Evolutionary conservation across 164 flowering plant species (phyloP), one percentile per base, ranked within the genome.

Genomic region (Euptelea pleiosperma): DNA sequence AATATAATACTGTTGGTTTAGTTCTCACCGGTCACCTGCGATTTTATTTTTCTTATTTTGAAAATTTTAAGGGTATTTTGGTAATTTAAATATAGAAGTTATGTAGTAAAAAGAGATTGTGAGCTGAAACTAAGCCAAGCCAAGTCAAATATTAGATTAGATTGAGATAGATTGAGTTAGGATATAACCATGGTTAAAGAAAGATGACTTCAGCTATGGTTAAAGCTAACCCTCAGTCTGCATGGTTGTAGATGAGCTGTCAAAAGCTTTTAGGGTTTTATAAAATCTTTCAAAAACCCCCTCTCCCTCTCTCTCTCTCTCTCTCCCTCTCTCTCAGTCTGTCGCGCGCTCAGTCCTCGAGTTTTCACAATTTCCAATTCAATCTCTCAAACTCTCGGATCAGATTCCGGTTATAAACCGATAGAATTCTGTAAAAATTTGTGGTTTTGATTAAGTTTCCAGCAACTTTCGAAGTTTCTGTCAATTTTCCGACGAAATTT

Each of bases 181-280:
- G n/a, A 25, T 11, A 6, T 29, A 51, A 51, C 52, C 21, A 26
- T 22, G 44, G 53, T 63, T 37, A 26, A 29, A 15, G 14, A 49
- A 35, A 16, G 43, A 9, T 3, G n/a, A 44, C 34, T 15, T 34
- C 34, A 37, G 8, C 60, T 8, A 26, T 31, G 18, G 59, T 44
- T 34, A 54, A 18, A 25, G 26, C 31, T 18, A 19, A 50, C 28
- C 54, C 26, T 16, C 30, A 24, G 31, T 45, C 43, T 16, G n/a
- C 26, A 39, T 36, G 61, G 70, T 61, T 67, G 65, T 62, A 55
- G 28, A 50, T 61, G 70, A 67, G 70, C 70, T 67, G 70, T 67
- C 62, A 49, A 35, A 12, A 19, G 28, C 4, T 55, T 55, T 12
- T 10, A 15, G 55, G 56, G 1, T 52, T 52, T 55, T 60, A 49